Base-by-base conservation (phyloP, 1,284 basidiomycete genomes). In the Boletus semigastroideus region DNA sequence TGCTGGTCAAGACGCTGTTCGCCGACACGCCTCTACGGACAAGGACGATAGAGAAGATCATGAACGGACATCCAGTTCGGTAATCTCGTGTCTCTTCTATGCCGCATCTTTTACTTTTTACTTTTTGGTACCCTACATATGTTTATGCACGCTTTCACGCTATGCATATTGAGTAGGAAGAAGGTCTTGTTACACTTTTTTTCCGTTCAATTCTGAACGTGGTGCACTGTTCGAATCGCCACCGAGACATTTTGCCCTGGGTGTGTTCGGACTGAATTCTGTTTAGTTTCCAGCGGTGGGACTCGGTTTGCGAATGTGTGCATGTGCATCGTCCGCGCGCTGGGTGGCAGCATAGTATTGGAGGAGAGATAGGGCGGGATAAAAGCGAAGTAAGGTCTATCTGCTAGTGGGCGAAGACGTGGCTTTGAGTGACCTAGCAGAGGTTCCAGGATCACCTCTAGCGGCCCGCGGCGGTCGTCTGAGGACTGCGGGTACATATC, bases 1-100 rank as follows among this genome's bases (percentile, higher is more conserved):
- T 80, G 54, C 78, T 99, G 31, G 82, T 98, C 37, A 80, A 82
- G 42, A 94, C 94, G 0, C 76, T 99, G 43, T 99, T 99, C 68
- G 87, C 94, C 20, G 94, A 96, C 66, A 93, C 90, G n/a, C 79
- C 83, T 36, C 72, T 93, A 64, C 79, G 94, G 62, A 79, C 86
- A 46, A 87, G 79, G 57, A 88, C 88, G n/a, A 85, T 94, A 61
- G 82, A 83, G 54, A 90, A 85, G 69, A 71, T 93, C 42, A 68
- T 78, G 65, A 73, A 71, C 42, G 84, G 84, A 19, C 84, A 87
- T 67, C 80, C 84, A 48, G 51, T 52, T 51, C 63, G 56, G 9
- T 67, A 41, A 46, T 16, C 9, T 27, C 37, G 33, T 27, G 3
- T 2, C 13, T 42, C 31, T 36, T 4, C 19, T 4, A 43, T 59